Base-by-base conservation (phyloP, 257 asterid genomes). In the Voacanga thouarsii region DNA sequence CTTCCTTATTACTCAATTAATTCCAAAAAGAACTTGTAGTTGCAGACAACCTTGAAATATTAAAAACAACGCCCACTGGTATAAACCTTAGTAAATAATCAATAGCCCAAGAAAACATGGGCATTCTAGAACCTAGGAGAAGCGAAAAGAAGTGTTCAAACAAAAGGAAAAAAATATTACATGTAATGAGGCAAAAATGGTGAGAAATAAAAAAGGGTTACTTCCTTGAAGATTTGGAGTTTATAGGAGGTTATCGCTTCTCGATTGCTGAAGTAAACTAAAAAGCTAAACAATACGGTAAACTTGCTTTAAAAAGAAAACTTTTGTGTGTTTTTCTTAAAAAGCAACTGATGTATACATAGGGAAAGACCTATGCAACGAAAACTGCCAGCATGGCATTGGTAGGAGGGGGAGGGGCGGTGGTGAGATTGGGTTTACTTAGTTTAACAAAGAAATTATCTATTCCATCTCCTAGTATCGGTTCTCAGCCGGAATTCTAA, bases 1-100 rank as follows among this genome's bases (percentile, higher is more conserved):
- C 81, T 87, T 89, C 21, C 96, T 87, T 87, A 47, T 67, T 26
- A 74, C 85, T 77, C 85, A 85, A 79, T 79, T 71, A 71, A 86
- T 82, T 72, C 89, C 83, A 70, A 73, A 76, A 69, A 69, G 66
- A 24, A 80, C 24, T 43, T 23, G 37, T 33, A 33, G 37, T 33
- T 75, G 78, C 3, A 76, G 68, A 51, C 66, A 75, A 45, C 83
- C 80, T 66, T 72, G 64, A 69, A 44, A 76, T 39, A 81, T 30
- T 76, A 79, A 61, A 78, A 85, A 83, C 86, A 83, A 84, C 86
- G 56, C 33, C 78, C 45, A 15, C 61, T 21, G 50, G 28, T 45
- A 70, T 75, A 85, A 72, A 57, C 75, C 28, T 55, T 26, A 59
- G 67, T 79, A 75, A 66, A 0, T 64, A 55, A 81, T 71, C 60